Evolutionary conservation across 2,329 filamentous ascomycete genomes (phyloP).

Genomic region (Verticillium nubilum): DNA sequence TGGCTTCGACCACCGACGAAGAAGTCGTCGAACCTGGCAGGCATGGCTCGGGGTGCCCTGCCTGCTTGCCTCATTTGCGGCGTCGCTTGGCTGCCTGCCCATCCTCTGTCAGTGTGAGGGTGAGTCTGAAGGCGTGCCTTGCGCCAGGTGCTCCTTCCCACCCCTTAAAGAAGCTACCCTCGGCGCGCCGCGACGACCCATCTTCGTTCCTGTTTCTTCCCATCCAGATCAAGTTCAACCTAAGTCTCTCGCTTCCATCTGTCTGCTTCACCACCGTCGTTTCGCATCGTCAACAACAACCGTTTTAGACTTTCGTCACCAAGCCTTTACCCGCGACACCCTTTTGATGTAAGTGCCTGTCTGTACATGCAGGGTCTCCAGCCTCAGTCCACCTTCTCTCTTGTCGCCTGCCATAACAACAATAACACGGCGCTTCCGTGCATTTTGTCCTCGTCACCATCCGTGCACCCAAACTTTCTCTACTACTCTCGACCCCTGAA

Average conservation of each 20-base stretch:
- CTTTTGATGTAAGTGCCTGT: background rate
- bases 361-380: too few species aligned
- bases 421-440: background rate
- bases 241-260: background rate
- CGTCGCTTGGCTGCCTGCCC: background rate
- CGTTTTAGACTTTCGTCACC: background rate
- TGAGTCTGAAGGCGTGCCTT: background rate
- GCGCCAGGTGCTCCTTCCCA: background rate
- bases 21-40: background rate
- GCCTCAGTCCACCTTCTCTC: background rate
- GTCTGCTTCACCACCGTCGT: background rate
- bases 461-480: background rate
- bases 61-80: constrained; percentile 1
- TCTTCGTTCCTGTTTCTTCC: background rate
- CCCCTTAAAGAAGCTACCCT: background rate
- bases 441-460: background rate
- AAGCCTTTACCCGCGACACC: background rate
- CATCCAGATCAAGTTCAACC: background rate
- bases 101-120: background rate
- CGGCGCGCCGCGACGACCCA: background rate
- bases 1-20: background rate
- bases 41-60: background rate
- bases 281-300: background rate
- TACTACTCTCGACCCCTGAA: background rate
- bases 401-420: background rate